These are phyloP conservation scores for Aegilops bicornis DNA, from an alignment of 176 grass and related monocot genomes.

Conservation along the genomic window DNA sequence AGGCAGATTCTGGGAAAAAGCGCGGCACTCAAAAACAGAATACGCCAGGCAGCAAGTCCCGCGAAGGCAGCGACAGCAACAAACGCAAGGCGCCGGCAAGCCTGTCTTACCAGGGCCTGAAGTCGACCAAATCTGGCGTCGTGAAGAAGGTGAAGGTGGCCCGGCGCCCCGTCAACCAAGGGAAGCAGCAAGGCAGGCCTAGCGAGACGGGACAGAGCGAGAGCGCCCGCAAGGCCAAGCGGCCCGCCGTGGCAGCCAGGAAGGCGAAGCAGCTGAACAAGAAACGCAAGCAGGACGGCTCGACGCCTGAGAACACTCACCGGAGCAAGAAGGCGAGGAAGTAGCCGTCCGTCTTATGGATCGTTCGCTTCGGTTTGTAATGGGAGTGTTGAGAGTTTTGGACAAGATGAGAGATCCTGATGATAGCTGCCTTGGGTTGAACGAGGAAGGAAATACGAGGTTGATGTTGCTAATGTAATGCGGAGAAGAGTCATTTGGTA, in stretches of 20 bases:
- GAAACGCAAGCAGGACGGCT: slow-evolving; percentile 63
- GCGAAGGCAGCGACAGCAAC: slow-evolving; percentile 28
- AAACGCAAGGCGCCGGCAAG: slow-evolving; percentile 41
- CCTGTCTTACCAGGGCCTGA: slow-evolving; percentile 78
- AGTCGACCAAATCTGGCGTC: slow-evolving; percentile 66
- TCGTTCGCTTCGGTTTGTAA: not conserved
- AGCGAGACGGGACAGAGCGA: slow-evolving; percentile 9
- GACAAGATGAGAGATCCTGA: not conserved
- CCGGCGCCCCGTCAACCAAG: slow-evolving; percentile 30
- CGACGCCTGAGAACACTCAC: slow-evolving; percentile 59
- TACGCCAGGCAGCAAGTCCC: slow-evolving; percentile 27
- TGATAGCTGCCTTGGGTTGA: not conserved
- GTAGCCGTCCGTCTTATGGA: not conserved
- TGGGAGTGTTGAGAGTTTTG: slow-evolving; percentile 1
- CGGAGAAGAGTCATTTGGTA: not conserved
- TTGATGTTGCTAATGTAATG: slow-evolving; percentile 14
- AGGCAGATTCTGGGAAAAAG: slow-evolving; percentile 5
- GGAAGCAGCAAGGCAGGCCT: slow-evolving; percentile 36
- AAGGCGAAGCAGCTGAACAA: slow-evolving; percentile 70
- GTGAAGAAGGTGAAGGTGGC: slow-evolving; percentile 57
- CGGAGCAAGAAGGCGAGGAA: slow-evolving; percentile 70
- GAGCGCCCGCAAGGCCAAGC: slow-evolving; percentile 41
- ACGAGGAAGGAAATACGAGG: not conserved
- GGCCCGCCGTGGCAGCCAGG: slow-evolving; percentile 78
- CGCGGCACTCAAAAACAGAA: slow-evolving; percentile 26